Percentiles rank a stretch among this genome's conserved stretches.
These are phyloP conservation scores for Oehlia diaphana DNA, from an alignment of 192 early-diverging fungal genomes.

Conservation along the genomic window DNA sequence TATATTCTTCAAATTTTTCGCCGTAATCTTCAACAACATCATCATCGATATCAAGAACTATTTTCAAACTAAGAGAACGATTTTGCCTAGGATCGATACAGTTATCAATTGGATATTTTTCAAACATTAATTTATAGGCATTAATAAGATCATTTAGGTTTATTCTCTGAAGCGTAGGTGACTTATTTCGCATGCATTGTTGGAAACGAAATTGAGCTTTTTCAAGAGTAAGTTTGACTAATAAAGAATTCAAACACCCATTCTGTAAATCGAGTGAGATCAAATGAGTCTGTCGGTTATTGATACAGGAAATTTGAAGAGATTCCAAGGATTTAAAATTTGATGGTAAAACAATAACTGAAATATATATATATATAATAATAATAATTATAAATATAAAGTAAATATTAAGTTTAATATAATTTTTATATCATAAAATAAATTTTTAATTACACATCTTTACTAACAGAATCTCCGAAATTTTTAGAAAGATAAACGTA, in stretches of 20 bases:
- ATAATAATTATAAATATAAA: too few relatives aligned
- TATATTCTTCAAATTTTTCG: conserved; percentile 14
- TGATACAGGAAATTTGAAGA: not conserved
- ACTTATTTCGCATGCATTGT: not conserved
- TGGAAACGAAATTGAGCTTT: conserved; percentile 11
- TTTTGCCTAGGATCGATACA: not conserved
- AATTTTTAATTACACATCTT: too few relatives aligned
- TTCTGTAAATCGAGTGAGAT: conserved; percentile 10
- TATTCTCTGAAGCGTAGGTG: not conserved
- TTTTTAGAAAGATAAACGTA: not conserved
- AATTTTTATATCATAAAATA: too few relatives aligned
- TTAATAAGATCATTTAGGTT: not conserved
- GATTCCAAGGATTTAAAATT: not conserved
- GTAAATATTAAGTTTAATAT: too few relatives aligned
- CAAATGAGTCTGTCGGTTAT: not conserved
- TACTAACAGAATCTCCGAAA: not conserved
- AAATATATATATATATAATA: not conserved
- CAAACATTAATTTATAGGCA: not conserved
- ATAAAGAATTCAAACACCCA: not conserved
- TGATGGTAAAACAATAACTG: not conserved
- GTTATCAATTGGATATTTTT: conserved; percentile 12
- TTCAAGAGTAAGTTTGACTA: not conserved
- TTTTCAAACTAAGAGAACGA: not conserved
- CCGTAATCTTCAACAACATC: not conserved
- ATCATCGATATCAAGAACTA: not conserved